Percentiles rank a stretch among this genome's conserved stretches.
Evolutionary conservation across 1,284 basidiomycete genomes (phyloP).

Genomic region (Trichosporon sp.): DNA sequence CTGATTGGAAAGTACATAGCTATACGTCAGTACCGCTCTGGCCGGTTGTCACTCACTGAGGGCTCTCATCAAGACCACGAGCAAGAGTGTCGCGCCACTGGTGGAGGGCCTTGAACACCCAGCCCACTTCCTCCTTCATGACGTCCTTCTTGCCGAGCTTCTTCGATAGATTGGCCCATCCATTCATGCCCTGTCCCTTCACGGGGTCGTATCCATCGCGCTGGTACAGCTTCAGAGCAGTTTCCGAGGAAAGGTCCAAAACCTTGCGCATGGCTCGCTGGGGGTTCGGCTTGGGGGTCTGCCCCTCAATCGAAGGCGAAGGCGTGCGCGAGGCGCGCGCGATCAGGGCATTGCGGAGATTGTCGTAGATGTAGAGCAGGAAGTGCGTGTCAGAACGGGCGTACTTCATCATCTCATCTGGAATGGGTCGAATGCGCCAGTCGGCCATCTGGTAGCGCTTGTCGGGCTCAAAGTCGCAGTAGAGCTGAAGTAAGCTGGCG

Average conservation of each 20-base stretch:
- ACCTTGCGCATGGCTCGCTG: slow-evolving; percentile 60
- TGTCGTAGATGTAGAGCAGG: slow-evolving; percentile 89
- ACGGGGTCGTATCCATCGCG: slow-evolving; percentile 69
- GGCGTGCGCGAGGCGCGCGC: slow-evolving; percentile 57
- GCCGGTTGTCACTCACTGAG: slow-evolving; percentile 62
- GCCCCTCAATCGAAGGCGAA: slow-evolving; percentile 31
- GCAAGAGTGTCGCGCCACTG: slow-evolving; percentile 82
- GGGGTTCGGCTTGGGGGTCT: slow-evolving; percentile 37
- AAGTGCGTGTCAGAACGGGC: slow-evolving; percentile 96
- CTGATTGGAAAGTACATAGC: slow-evolving; percentile 68
- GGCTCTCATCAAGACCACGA: slow-evolving; percentile 84
- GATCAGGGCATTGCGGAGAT: slow-evolving; percentile 81
- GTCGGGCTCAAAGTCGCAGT: slow-evolving; percentile 88
- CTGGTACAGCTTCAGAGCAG: slow-evolving; percentile 69
- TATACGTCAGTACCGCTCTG: slow-evolving; percentile 21
- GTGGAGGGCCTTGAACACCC: slow-evolving; percentile 75
- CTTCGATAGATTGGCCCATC: slow-evolving; percentile 74
- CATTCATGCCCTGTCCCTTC: slow-evolving; percentile 67
- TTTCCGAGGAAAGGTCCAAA: slow-evolving; percentile 69
- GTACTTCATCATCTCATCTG: slow-evolving; percentile 85
- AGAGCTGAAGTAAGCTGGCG: slow-evolving; percentile 81
- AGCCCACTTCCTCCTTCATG: slow-evolving; percentile 61
- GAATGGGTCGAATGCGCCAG: slow-evolving; percentile 91
- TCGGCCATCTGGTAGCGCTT: slow-evolving; percentile 96
- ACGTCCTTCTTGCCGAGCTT: slow-evolving; percentile 70